These are phyloP conservation scores for Cordyceps pruinosa DNA, from an alignment of 2,329 filamentous ascomycete genomes.

Conservation along the genomic window DNA sequence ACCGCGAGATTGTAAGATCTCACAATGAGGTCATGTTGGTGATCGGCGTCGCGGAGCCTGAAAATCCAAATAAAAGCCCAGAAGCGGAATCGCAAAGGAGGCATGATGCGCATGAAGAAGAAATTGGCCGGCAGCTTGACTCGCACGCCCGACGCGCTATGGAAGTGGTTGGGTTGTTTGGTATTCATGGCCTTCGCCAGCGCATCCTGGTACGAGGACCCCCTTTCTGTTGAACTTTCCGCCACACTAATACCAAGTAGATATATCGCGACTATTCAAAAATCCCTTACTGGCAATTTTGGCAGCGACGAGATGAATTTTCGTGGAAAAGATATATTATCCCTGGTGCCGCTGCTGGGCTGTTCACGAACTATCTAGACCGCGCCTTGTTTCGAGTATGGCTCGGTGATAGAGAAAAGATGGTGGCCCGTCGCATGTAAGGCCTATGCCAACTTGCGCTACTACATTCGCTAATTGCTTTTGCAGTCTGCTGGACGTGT, in stretches of 20 bases:
- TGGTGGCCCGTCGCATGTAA: constrained; percentile 23
- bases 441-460: constrained; percentile 1
- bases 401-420: constrained; percentile 18
- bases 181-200: constrained; percentile 45
- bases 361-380: constrained; percentile 25
- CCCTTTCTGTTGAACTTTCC: background rate
- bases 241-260: constrained; percentile 25
- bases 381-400: constrained; percentile 21
- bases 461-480: background rate
- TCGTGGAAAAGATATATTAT: constrained; percentile 26
- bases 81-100: constrained; percentile 35
- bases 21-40: constrained; percentile 59
- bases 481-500: constrained; percentile 25
- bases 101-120: constrained; percentile 42
- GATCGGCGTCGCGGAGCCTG: constrained; percentile 55
- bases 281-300: constrained; percentile 42
- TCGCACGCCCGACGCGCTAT: constrained; percentile 27
- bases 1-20: constrained; percentile 50
- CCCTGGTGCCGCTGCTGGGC: constrained; percentile 26
- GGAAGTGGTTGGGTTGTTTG: constrained; percentile 42
- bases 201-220: constrained; percentile 43
- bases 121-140: constrained; percentile 34
- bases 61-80: constrained; percentile 34
- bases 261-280: constrained; percentile 45
- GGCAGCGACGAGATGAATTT: constrained; percentile 22